Conservation (phyloP, 768 basidiomycete genomes). For the Suillus decipiens region DNA sequence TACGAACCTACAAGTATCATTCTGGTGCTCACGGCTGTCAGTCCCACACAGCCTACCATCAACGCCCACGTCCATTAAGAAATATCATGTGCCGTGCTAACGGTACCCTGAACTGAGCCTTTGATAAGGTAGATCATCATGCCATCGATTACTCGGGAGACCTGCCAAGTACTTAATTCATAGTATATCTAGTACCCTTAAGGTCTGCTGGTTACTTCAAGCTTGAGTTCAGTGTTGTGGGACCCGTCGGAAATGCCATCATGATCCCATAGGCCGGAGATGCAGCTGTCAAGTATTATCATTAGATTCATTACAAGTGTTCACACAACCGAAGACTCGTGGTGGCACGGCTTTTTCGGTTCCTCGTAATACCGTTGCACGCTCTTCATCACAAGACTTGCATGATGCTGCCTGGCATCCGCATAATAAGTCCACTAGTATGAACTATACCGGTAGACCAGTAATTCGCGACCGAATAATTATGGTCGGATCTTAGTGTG, state of each 20-base stretch:
- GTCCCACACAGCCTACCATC: slow-evolving; percentile 1
- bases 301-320: background rate
- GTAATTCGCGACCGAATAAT: slow-evolving; percentile 5
- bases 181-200: too few species aligned
- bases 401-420: background rate
- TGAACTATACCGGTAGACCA: background rate
- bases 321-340: background rate
- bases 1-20: too few species aligned
- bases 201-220: too few species aligned
- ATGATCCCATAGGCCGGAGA: background rate
- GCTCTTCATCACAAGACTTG: background rate
- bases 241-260: background rate
- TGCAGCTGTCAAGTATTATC: background rate
- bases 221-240: background rate
- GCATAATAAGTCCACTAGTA: too few species aligned
- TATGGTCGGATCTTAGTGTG: background rate
- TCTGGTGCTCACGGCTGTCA: background rate
- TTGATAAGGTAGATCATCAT: background rate
- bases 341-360: background rate
- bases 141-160: background rate
- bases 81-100: background rate
- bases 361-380: background rate
- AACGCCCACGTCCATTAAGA: background rate
- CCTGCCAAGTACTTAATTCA: background rate
- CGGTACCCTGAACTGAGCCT: background rate